phyloP scores from a whole-genome alignment of 2,329 filamentous ascomycete genomes.

The Claviceps sp. region DNA sequence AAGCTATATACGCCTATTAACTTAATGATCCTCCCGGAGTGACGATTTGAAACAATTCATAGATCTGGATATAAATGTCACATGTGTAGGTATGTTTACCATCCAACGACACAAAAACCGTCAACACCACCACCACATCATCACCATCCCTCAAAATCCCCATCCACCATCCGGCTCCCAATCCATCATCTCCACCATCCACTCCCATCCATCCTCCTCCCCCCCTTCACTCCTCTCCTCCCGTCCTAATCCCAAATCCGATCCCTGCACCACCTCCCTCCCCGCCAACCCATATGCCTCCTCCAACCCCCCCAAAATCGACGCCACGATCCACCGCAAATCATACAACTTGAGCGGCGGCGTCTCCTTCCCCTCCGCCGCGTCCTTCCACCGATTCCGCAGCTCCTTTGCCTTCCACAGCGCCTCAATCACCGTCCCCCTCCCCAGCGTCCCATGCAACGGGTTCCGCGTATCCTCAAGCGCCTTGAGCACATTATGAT shows the following conservation, averaged over 20 bases:
- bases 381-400: conserved; percentile 60
- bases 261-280: conserved; percentile 27
- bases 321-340: conserved; percentile 43
- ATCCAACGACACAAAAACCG: no score
- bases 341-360: conserved; percentile 44
- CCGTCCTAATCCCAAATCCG: conserved; percentile 24
- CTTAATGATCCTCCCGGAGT: no score
- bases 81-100: no score
- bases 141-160: not conserved
- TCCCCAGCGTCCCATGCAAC: conserved; percentile 41
- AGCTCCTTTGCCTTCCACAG: conserved; percentile 55
- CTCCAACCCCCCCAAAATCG: conserved; percentile 46
- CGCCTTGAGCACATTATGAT: conserved; percentile 54
- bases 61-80: no score
- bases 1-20: no score
- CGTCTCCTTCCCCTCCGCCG: conserved; percentile 31
- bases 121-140: not conserved
- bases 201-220: conserved; percentile 20
- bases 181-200: conserved; percentile 28
- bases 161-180: conserved; percentile 16
- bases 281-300: conserved; percentile 38
- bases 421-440: conserved; percentile 39
- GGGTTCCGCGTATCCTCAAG: conserved; percentile 45
- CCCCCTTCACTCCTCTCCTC: conserved; percentile 12
- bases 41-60: no score